Percentiles rank a stretch among this genome's conserved stretches.
phyloP scores from a whole-genome alignment of 108 stramenopile genomes.

The Nannochloropsis granulata region DNA sequence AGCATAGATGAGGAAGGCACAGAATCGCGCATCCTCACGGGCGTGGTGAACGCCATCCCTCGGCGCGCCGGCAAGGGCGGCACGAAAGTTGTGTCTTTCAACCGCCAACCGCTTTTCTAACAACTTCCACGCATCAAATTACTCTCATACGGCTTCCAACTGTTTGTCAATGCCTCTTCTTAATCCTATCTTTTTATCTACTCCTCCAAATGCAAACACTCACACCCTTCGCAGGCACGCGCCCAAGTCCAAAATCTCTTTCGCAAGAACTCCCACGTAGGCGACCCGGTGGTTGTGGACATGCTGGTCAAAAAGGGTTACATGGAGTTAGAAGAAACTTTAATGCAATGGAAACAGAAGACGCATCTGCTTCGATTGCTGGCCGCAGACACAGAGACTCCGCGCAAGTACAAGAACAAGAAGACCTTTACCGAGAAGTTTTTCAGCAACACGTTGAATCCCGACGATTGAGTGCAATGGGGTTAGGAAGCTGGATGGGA shows the following conservation, averaged over 20 bases:
- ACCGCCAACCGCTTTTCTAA: no score
- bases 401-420: neutral
- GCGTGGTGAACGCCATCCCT: no score
- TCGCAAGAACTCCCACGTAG: conserved; percentile 7
- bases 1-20: no score
- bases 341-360: conserved; percentile 39
- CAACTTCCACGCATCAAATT: no score
- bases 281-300: conserved; percentile 26
- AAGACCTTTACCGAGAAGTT: neutral
- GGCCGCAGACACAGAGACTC: conserved; percentile 1
- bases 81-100: no score
- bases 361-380: conserved; percentile 21
- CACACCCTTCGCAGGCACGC: neutral
- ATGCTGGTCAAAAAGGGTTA: conserved; percentile 33
- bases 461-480: neutral
- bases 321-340: conserved; percentile 37
- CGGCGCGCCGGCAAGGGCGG: no score
- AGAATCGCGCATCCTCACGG: no score
- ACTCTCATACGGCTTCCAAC: no score
- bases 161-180: no score
- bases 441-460: neutral
- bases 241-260: conserved; percentile 4
- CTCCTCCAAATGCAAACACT: no score
- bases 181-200: no score
- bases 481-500: no score